These are phyloP conservation scores for Paramyrothecium sp. DNA, from an alignment of 2,329 filamentous ascomycete species.

Conservation along the genomic window DNA sequence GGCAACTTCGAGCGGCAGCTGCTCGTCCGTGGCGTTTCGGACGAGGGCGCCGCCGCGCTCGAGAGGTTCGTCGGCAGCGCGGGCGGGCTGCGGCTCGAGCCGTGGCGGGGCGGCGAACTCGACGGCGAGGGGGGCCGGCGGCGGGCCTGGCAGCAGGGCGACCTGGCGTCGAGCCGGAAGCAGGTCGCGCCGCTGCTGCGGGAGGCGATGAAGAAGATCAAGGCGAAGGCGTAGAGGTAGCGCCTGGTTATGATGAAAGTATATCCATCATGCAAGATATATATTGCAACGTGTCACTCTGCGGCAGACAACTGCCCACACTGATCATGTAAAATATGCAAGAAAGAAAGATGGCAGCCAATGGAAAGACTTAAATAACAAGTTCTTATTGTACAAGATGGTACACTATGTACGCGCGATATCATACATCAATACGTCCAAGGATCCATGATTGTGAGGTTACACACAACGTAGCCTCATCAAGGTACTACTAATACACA, in stretches of 20 bases:
- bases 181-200: slow-evolving; percentile 68
- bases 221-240: not conserved
- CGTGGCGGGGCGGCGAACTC: slow-evolving; percentile 49
- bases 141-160: slow-evolving; percentile 66
- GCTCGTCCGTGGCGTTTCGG: slow-evolving; percentile 61
- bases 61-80: slow-evolving; percentile 51
- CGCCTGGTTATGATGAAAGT: slow-evolving; percentile 9
- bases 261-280: too few relatives aligned
- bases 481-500: too few relatives aligned
- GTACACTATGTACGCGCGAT: not conserved
- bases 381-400: too few relatives aligned
- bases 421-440: too few relatives aligned
- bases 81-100: slow-evolving; percentile 53
- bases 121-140: slow-evolving; percentile 40
- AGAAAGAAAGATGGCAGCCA: too few relatives aligned
- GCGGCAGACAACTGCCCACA: too few relatives aligned
- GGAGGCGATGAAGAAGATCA: slow-evolving; percentile 44
- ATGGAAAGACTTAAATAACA: too few relatives aligned
- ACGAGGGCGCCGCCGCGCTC: slow-evolving; percentile 47
- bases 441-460: too few relatives aligned
- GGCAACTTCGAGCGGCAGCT: slow-evolving; percentile 64
- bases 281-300: too few relatives aligned
- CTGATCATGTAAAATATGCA: too few relatives aligned
- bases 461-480: too few relatives aligned
- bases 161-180: slow-evolving; percentile 61